A percentile compares a stretch with the other conserved stretches of the same genome.
These are phyloP conservation scores for Tricholoma furcatifolium DNA, from an alignment of 768 basidiomycete genomes.

Conservation along the genomic window DNA sequence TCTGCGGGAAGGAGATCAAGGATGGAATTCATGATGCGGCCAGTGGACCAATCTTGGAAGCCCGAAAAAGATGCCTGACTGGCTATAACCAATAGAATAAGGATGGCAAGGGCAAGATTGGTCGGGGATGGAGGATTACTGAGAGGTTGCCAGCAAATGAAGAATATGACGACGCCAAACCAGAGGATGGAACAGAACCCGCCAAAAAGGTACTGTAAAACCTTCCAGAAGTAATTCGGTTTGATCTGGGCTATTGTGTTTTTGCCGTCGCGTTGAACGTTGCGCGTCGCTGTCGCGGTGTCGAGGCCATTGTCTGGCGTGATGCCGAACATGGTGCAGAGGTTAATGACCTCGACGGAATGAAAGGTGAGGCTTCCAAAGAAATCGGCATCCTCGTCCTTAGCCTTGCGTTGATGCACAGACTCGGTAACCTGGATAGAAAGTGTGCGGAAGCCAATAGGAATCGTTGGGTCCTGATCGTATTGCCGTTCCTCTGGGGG, in stretches of 20 bases:
- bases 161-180: slow-evolving; percentile 12
- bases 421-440: slow-evolving; percentile 11
- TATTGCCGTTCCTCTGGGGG: too few relatives aligned
- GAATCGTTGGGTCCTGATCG: background rate
- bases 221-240: slow-evolving; percentile 8
- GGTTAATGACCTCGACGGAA: slow-evolving; percentile 1
- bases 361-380: slow-evolving; percentile 10
- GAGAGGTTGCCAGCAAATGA: slow-evolving; percentile 14
- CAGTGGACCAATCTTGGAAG: slow-evolving; percentile 14
- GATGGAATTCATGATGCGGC: slow-evolving; percentile 17
- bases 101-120: slow-evolving; percentile 15
- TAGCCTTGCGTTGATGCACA: background rate
- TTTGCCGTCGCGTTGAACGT: slow-evolving; percentile 10
- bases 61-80: slow-evolving; percentile 11
- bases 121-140: slow-evolving; percentile 13
- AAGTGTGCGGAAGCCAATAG: slow-evolving; percentile 14
- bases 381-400: slow-evolving; percentile 1
- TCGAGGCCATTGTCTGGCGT: slow-evolving; percentile 8
- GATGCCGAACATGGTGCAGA: slow-evolving; percentile 9
- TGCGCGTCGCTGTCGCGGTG: background rate
- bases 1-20: slow-evolving; percentile 14
- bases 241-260: slow-evolving; percentile 6
- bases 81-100: slow-evolving; percentile 8
- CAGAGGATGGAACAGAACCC: slow-evolving; percentile 15
- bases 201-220: slow-evolving; percentile 10